These are phyloP conservation scores for Naganishia cerealis DNA, from an alignment of 1,284 basidiomycete species.

Conservation along the genomic window DNA sequence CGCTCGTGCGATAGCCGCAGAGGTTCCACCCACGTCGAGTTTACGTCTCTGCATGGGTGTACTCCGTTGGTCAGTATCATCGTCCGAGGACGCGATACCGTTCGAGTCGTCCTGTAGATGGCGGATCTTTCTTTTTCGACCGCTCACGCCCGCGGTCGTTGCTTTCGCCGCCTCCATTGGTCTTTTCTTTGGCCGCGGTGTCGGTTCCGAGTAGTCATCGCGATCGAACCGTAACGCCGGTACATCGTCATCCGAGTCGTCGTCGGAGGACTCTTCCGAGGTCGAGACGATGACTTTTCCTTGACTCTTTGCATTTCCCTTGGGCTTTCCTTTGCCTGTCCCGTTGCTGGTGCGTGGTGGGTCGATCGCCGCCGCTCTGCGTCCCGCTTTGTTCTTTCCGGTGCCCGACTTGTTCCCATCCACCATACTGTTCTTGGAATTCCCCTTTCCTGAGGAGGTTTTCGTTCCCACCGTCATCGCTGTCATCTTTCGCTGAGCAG, in stretches of 20 bases:
- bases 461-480: not conserved
- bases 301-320: not conserved
- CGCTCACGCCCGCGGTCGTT: conserved; percentile 1
- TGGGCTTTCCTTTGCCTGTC: not conserved
- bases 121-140: not conserved
- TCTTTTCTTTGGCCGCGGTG: not conserved
- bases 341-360: not conserved
- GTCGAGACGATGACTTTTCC: conserved; percentile 3
- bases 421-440: too few relatives aligned
- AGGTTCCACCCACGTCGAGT: not conserved
- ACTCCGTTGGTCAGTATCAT: not conserved
- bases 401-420: not conserved
- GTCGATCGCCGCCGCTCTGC: too few relatives aligned
- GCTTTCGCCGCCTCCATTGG: not conserved
- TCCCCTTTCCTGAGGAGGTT: too few relatives aligned
- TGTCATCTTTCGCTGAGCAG: not conserved
- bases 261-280: not conserved
- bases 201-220: not conserved
- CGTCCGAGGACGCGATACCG: not conserved
- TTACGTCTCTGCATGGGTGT: not conserved
- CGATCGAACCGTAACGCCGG: not conserved
- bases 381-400: too few relatives aligned
- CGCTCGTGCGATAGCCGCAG: too few relatives aligned
- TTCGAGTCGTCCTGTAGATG: not conserved
- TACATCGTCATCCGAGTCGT: not conserved